A percentile compares a stretch with the other conserved stretches of the same genome.
These are phyloP conservation scores for Akanthomyces lecanii DNA, from an alignment of 2,329 filamentous ascomycete genomes.

Conservation along the genomic window DNA sequence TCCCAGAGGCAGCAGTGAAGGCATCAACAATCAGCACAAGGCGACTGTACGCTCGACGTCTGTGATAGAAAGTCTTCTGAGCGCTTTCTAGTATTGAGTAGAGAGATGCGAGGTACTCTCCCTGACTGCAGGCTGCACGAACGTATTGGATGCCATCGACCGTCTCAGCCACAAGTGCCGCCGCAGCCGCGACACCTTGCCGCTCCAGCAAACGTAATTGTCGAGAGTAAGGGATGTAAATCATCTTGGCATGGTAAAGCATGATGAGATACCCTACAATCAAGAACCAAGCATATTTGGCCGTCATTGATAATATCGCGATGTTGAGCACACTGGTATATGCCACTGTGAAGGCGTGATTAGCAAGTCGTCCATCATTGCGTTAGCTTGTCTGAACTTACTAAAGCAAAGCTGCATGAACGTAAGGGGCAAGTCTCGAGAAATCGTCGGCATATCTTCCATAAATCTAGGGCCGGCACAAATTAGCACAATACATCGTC, in stretches of 20 bases:
- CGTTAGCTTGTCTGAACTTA: no score
- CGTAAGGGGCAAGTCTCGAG: neutral
- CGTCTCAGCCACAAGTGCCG: slow-evolving; percentile 34
- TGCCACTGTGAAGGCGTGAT: no score
- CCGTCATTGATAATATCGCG: slow-evolving; percentile 33
- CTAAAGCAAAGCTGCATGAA: neutral
- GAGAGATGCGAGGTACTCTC: slow-evolving; percentile 37
- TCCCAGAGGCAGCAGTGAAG: slow-evolving; percentile 23
- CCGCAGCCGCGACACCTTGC: slow-evolving; percentile 46
- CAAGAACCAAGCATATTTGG: slow-evolving; percentile 39
- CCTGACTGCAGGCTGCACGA: slow-evolving; percentile 21
- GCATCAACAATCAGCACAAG: slow-evolving; percentile 39
- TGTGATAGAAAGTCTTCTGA: slow-evolving; percentile 29
- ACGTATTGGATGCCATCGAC: slow-evolving; percentile 24
- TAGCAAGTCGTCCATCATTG: no score
- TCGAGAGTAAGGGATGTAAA: slow-evolving; percentile 44
- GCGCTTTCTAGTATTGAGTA: slow-evolving; percentile 35
- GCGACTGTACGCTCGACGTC: slow-evolving; percentile 43
- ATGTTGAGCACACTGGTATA: neutral
- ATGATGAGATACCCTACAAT: slow-evolving; percentile 33
- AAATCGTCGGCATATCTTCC: neutral
- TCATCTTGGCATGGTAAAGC: slow-evolving; percentile 20
- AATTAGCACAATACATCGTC: neutral
- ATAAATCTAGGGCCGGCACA: neutral
- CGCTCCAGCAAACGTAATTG: slow-evolving; percentile 52